Evolutionary conservation across 805 yeast species (phyloP).

Genomic region (Zygoascus biomembranicola): DNA sequence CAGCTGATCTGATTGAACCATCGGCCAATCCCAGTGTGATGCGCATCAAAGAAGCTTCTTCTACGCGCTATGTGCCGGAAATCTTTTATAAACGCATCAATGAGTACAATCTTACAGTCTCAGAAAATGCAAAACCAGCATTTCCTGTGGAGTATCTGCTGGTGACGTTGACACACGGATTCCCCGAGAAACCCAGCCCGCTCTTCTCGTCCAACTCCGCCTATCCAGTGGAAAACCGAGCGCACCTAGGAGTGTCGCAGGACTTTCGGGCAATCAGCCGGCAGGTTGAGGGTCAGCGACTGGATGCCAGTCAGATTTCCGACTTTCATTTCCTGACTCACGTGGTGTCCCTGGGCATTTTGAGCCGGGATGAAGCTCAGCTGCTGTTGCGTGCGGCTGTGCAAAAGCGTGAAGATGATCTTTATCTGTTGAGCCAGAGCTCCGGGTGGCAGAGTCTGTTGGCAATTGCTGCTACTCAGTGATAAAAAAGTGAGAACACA

Average conservation of each 20-base stretch:
- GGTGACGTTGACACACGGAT: constrained; percentile 87
- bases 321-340: constrained; percentile 74
- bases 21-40: constrained; percentile 87
- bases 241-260: constrained; percentile 64
- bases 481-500: too few species aligned
- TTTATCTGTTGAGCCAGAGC: constrained; percentile 44
- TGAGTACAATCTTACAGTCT: constrained; percentile 85
- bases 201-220: constrained; percentile 33
- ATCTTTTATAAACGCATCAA: constrained; percentile 76
- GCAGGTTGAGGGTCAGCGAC: constrained; percentile 34
- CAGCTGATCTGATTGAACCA: constrained; percentile 77
- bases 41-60: constrained; percentile 65
- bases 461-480: constrained; percentile 33
- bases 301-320: constrained; percentile 33
- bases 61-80: constrained; percentile 85
- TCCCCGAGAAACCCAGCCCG: constrained; percentile 57
- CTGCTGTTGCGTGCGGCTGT: constrained; percentile 42
- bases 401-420: constrained; percentile 36
- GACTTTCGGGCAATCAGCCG: constrained; percentile 47
- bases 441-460: constrained; percentile 81
- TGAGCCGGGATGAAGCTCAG: constrained; percentile 47
- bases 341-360: constrained; percentile 46
- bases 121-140: constrained; percentile 80
- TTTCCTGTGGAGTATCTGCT: constrained; percentile 87
- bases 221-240: constrained; percentile 78